A percentile compares a stretch with the other conserved stretches of the same genome.
Conservation (phyloP, 352 stramenopile genomes). For the Aphanomyces euteiches region DNA sequence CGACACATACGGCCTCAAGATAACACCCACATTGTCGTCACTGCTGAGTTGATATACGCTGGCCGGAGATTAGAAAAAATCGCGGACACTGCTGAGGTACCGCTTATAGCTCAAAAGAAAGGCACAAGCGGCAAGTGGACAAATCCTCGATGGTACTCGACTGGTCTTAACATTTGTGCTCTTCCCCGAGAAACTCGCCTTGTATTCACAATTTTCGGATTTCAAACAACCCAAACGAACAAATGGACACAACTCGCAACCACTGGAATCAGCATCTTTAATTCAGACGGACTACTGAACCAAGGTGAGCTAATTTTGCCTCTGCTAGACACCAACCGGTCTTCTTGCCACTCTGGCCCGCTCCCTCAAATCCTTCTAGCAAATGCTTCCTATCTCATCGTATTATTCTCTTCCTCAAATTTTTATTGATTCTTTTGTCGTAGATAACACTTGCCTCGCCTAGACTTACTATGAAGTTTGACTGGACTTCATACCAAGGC, state of each 20-base stretch:
- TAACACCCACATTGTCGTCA: conserved; percentile 14
- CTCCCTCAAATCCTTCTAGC: conserved; percentile 68
- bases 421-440: not conserved
- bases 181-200: conserved; percentile 72
- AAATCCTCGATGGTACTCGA: conserved; percentile 68
- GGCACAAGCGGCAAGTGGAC: conserved; percentile 50
- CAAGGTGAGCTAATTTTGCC: conserved; percentile 65
- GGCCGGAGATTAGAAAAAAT: conserved; percentile 7
- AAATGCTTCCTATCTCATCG: conserved; percentile 41
- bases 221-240: conserved; percentile 46
- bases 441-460: not conserved
- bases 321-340: conserved; percentile 69
- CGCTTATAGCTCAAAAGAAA: not conserved
- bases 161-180: conserved; percentile 64
- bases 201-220: conserved; percentile 63
- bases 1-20: not conserved
- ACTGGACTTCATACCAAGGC: conserved; percentile 13
- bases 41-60: not conserved
- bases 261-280: conserved; percentile 74
- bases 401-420: not conserved
- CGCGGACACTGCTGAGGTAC: conserved; percentile 3
- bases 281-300: conserved; percentile 59
- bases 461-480: conserved; percentile 6
- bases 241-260: not conserved
- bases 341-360: conserved; percentile 58